Base-by-base conservation (phyloP, 495 filamentous ascomycete genomes). In the Physcia stellaris region DNA sequence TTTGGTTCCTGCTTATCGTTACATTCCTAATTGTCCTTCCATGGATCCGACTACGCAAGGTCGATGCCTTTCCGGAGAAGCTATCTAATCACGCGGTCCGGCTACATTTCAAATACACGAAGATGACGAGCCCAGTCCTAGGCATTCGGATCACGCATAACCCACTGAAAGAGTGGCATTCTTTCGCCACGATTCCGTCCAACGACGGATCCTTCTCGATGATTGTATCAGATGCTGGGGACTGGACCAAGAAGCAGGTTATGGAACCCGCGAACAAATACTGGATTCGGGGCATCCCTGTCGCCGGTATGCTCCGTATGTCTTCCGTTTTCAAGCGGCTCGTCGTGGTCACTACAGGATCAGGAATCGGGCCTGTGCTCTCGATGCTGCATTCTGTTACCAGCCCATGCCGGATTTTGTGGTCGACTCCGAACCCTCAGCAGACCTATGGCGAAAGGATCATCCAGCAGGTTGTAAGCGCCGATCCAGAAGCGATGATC, bases 291-390 rank as follows among this genome's bases (percentile, higher is more conserved):
- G 67, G 68, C 13, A 48, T 61, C 32, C 64, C 72, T 49, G 66
- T 77, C 24, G 73, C 70, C 43, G 83, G 83, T 36, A 75, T 90
- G 24, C 70, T 86, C 41, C 77, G 79, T 54, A 68, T 79, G 29
- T 79, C 83, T 33, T 64, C 64, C 6, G 61, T 88, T 0, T 92
- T 86, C 64, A 53, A 58, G 27, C 64, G 66, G 5, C 66, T 83
- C 32, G 66, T 92, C 23, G 58, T 90, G 33, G 77, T 92, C n/a
- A 77, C 80, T 2, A 92, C 84, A 0, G 84, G 84, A 15, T 85
- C 80, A 6, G 84, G 84, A 21, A 88, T 90, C 39, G 83, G 83
- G 0, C 83, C 77, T 4, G 73, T 69, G 46, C 57, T 80, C 7
- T 61, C 58, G 9, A 61, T 72, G 28, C 55, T 71, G 17, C 57